These are phyloP conservation scores for Trametes gibbosa DNA, from an alignment of 768 basidiomycete genomes.

Conservation along the genomic window DNA sequence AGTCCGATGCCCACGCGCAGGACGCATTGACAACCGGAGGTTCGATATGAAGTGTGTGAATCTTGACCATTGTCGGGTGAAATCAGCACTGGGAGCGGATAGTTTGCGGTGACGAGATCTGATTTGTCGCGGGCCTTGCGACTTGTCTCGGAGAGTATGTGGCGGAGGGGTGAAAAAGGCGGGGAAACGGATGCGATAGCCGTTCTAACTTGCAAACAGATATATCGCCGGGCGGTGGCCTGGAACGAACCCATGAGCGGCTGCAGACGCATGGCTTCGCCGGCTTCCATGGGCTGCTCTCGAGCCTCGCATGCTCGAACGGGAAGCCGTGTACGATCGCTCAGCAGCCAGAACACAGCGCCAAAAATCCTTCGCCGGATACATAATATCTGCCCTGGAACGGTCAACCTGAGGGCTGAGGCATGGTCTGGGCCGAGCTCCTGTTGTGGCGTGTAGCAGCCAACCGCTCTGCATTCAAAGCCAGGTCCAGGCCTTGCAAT, in stretches of 20 bases:
- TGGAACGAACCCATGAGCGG: slow-evolving; percentile 13
- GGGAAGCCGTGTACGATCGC: slow-evolving; percentile 6
- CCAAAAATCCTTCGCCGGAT: background rate
- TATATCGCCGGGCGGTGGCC: slow-evolving; percentile 8
- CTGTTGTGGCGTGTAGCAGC: background rate
- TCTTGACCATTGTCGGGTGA: slow-evolving; percentile 46
- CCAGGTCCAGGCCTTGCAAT: background rate
- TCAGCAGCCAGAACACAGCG: slow-evolving; percentile 5
- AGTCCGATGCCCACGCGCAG: slow-evolving; percentile 78
- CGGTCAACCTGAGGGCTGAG: background rate
- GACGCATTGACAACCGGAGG: slow-evolving; percentile 78
- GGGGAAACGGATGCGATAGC: background rate
- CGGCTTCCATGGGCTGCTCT: slow-evolving; percentile 2
- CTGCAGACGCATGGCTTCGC: slow-evolving; percentile 1
- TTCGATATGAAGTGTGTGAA: slow-evolving; percentile 53
- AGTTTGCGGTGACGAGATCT: no score
- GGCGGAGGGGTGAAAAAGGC: background rate
- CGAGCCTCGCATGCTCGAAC: slow-evolving; percentile 1
- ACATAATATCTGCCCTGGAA: background rate
- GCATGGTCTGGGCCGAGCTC: slow-evolving; percentile 5
- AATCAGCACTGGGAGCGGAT: background rate
- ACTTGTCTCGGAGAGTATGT: background rate
- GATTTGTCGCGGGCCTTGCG: no score
- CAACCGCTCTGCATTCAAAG: background rate
- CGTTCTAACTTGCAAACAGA: background rate